Base-by-base conservation (phyloP, 2,329 filamentous ascomycete species). In the Hirsutella thompsonii region DNA sequence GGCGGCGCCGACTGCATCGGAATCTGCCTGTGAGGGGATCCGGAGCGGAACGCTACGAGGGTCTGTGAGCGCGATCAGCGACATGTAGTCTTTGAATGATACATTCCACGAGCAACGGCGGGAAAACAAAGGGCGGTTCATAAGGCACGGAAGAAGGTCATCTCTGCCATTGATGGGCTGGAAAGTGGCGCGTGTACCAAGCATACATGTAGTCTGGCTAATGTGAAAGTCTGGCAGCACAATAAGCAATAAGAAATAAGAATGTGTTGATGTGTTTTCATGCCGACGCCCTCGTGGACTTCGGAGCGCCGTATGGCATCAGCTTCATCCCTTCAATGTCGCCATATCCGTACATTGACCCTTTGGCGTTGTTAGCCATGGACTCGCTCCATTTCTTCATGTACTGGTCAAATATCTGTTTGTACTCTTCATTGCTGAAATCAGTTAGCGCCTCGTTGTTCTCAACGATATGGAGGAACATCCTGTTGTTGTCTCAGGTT, bases 381-480 rank as follows among this genome's bases (percentile, higher is more conserved):
- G 42, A 43, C 41, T 54, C 35, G 8, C 35, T 19, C 56, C 59
- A 63, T 16, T 54, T 47, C 23, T 46, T 34, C 43, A 63, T 33
- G 1, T 57, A 54, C 21, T 47, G 44, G 9, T 54, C 37, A 21
- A 63, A 62, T 0, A 49, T 45, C 13, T 51, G 45, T 18, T 49
- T 48, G 33, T 62, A 50, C 9, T 60, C 52, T 3, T 60, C 54
- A 4, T 53, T 44, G 21, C 58, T 79, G 73, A 20, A 74, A 75
- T 10, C 80, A 74, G 41, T 74, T 79, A 60, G 79, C 75, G 28
- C 70, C 39, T 78, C 52, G 13, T 57, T 54, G 30, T 54, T 49
- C 23, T 55, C 54, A 1, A 62, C 58, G 1, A 61, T 42, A 3
- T 51, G 49, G n/a, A n/a, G n/a, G n/a, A n/a, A n/a, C 2, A 63